Evolutionary conservation across 2,329 filamentous ascomycete species (phyloP).

Genomic region (Colletotrichum tanaceti): DNA sequence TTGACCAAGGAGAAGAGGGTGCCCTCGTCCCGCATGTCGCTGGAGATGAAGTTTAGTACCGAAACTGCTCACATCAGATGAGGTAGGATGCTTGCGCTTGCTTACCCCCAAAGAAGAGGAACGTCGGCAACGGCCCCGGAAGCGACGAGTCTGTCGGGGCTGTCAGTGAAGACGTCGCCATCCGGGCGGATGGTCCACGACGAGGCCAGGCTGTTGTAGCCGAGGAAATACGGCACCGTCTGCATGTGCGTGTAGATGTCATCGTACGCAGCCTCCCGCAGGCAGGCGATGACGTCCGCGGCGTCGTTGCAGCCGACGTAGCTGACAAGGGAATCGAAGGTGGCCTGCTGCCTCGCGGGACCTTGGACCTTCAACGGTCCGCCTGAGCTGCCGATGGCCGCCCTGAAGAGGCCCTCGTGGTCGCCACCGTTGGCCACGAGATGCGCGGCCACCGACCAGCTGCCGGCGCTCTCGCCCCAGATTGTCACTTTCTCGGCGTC

Average conservation of each 20-base stretch:
- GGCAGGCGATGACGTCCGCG: slow-evolving; percentile 62
- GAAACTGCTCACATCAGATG: no score
- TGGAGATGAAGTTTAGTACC: slow-evolving; percentile 62
- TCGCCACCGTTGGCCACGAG: slow-evolving; percentile 71
- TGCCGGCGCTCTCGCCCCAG: slow-evolving; percentile 66
- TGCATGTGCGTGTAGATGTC: slow-evolving; percentile 42
- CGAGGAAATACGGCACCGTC: slow-evolving; percentile 64
- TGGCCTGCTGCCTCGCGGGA: slow-evolving; percentile 63
- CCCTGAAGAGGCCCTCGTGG: slow-evolving; percentile 70
- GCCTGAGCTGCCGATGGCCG: slow-evolving; percentile 72
- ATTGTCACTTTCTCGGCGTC: slow-evolving; percentile 64
- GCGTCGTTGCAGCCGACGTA: slow-evolving; percentile 64
- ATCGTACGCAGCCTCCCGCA: slow-evolving; percentile 53
- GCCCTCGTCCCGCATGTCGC: slow-evolving; percentile 74
- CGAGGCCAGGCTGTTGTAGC: slow-evolving; percentile 67
- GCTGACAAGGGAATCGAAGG: slow-evolving; percentile 63
- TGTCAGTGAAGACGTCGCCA: slow-evolving; percentile 62
- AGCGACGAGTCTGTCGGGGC: slow-evolving; percentile 61
- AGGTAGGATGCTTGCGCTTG: no score
- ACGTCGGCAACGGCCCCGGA: slow-evolving; percentile 65
- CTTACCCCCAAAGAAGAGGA: slow-evolving; percentile 61
- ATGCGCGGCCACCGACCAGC: slow-evolving; percentile 72
- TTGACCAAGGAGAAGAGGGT: slow-evolving; percentile 72
- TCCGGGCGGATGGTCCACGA: slow-evolving; percentile 73
- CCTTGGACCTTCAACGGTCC: slow-evolving; percentile 64